Base-by-base conservation (phyloP, 2,329 filamentous ascomycete genomes). In the Ophiobolus disseminans region DNA sequence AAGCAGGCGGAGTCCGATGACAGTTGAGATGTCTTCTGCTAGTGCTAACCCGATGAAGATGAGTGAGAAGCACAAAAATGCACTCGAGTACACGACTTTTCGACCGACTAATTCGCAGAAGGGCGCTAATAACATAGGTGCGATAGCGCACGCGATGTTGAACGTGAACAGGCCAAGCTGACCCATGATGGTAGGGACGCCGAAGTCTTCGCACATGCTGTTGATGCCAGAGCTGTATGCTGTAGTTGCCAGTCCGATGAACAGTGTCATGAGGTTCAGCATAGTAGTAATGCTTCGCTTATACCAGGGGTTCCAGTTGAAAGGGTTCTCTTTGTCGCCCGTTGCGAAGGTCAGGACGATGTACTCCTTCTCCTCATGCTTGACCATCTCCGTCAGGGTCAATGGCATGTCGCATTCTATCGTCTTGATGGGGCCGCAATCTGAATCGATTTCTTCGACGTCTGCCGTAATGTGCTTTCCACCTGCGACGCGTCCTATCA, bases 271-370 rank as follows among this genome's bases (percentile, higher is more conserved):
- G 31, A 65, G 25, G 38, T 64, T 64, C 17, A 65, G 49, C 51
- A 65, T 57, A n/a, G 61, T 65, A 10, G 60, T 63, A 37, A 65
- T 60, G 39, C 55, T 56, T 22, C 62, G 59, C 51, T 65, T 65
- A 51, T 65, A 64, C 61, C 62, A 65, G 9, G 55, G 57, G 5
- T 63, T 65, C 62, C 61, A 65, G 41, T 65, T 65, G 49, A 65
- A 65, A 0, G 62, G 62, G 31, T 65, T 65, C 44, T 65, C 51
- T 14, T 53, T 57, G 10, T 65, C 62, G 22, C 57, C 62, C 14
- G 60, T 65, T 3, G 62, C 62, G 14, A 64, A 65, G 9, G 55
- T 63, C 14, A 65, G 39, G 11, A 65, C 50, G 17, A 65, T 58
- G 44, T 63, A 65, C 10, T 65, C 59, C 23, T 64, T 65, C 40